Conservation (phyloP, 306 rosid genomes). For the Sicyos baderoa region DNA sequence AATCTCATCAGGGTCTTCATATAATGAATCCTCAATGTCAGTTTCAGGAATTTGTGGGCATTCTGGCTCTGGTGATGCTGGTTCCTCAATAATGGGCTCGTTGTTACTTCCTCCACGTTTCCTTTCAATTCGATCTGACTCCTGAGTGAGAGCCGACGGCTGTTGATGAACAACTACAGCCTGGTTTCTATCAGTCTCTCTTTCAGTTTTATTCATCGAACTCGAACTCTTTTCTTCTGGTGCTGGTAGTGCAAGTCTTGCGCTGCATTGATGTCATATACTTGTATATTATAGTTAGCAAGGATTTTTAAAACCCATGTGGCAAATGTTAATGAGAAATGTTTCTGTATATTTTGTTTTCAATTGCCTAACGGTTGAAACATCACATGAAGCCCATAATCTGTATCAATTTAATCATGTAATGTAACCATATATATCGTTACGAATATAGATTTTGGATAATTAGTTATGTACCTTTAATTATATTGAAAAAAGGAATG, state of each 20-base stretch:
- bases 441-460: neutral
- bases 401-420: no score
- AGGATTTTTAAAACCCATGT: neutral
- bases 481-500: no score
- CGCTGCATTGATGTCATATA: slow-evolving; percentile 8
- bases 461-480: neutral
- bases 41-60: neutral
- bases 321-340: neutral
- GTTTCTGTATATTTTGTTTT: neutral
- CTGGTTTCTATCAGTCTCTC: neutral
- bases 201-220: neutral
- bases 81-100: slow-evolving; percentile 20
- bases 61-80: slow-evolving; percentile 21
- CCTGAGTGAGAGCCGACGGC: neutral
- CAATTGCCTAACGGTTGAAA: neutral
- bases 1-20: slow-evolving; percentile 22
- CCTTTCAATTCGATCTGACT: neutral
- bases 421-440: no score
- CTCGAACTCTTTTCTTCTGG: slow-evolving; percentile 12
- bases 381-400: no score
- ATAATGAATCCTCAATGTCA: slow-evolving; percentile 20
- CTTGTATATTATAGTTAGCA: no score
- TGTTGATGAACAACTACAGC: neutral
- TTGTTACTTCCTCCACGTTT: slow-evolving; percentile 8
- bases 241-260: slow-evolving; percentile 21